Conservation (phyloP, 768 basidiomycete species). For the Auricularia sp. region DNA sequence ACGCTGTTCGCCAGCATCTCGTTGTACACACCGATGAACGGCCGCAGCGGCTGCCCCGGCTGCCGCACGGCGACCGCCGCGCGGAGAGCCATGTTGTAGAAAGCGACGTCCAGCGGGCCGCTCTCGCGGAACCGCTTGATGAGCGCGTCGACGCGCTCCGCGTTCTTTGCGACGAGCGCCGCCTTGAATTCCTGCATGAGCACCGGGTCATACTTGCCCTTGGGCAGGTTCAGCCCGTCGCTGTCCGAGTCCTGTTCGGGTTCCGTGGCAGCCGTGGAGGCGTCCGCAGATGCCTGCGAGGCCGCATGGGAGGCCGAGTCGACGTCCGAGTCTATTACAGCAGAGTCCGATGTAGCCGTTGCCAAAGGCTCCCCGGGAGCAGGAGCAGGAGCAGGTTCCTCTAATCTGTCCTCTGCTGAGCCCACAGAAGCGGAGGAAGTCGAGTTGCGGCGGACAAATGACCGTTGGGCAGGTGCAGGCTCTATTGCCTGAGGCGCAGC, state of each 20-base stretch:
- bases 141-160: background rate
- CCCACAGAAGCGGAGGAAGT: constrained; percentile 10
- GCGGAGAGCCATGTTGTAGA: constrained; percentile 55
- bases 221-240: background rate
- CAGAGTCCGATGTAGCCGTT: background rate
- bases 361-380: background rate
- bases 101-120: constrained; percentile 24
- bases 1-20: constrained; percentile 53
- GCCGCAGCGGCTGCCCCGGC: constrained; percentile 42
- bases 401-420: background rate
- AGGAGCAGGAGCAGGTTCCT: background rate
- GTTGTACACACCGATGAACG: constrained; percentile 60
- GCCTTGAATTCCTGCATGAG: background rate
- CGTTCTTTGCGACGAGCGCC: background rate
- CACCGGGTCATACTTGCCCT: background rate
- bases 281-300: constrained; percentile 8
- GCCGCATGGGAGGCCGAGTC: background rate
- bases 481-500: constrained; percentile 12
- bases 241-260: no score
- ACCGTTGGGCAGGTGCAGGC: constrained; percentile 7
- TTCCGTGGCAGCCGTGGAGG: constrained; percentile 10
- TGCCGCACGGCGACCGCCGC: constrained; percentile 38
- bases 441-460: constrained; percentile 38
- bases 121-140: constrained; percentile 2
- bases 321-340: background rate